Percentiles rank a stretch among this genome's conserved stretches.
phyloP scores from a whole-genome alignment of 2,329 filamentous ascomycete species.

The Emmonsiellopsis sp. region DNA sequence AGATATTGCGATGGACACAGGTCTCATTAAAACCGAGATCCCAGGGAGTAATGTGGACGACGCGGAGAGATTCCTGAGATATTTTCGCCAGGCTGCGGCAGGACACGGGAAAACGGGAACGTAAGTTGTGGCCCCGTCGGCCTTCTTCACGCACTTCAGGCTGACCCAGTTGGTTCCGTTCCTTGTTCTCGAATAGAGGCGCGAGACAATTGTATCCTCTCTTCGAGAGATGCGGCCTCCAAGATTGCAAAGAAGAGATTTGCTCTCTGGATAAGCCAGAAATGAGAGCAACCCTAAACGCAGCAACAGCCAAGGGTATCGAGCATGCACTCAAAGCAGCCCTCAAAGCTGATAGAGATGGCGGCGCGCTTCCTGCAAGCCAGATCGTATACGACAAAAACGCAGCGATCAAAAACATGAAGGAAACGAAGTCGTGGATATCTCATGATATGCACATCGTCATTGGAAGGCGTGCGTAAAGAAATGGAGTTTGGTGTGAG shows the following conservation, averaged over 20 bases:
- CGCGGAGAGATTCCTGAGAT: neutral
- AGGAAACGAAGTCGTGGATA: neutral
- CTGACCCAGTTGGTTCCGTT: neutral
- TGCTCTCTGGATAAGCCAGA: neutral
- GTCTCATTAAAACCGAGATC: neutral
- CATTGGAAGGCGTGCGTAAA: neutral
- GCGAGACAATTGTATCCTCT: neutral
- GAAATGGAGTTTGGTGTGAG: neutral
- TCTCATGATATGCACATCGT: neutral
- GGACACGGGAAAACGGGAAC: neutral
- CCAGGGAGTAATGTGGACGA: neutral
- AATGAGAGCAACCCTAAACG: neutral
- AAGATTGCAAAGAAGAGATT: conserved; percentile 1
- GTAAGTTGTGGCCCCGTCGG: neutral
- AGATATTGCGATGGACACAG: neutral
- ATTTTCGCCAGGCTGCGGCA: neutral
- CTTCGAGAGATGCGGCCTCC: neutral
- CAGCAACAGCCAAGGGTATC: neutral
- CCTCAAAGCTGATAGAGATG: neutral
- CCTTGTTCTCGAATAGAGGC: neutral
- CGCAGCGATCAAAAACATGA: neutral
- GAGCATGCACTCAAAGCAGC: neutral
- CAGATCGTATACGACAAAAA: neutral
- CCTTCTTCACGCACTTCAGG: neutral
- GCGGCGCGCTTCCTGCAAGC: neutral